Evolutionary conservation across 1,284 basidiomycete species (phyloP).

Genomic region (Fomitopsis palustris): DNA sequence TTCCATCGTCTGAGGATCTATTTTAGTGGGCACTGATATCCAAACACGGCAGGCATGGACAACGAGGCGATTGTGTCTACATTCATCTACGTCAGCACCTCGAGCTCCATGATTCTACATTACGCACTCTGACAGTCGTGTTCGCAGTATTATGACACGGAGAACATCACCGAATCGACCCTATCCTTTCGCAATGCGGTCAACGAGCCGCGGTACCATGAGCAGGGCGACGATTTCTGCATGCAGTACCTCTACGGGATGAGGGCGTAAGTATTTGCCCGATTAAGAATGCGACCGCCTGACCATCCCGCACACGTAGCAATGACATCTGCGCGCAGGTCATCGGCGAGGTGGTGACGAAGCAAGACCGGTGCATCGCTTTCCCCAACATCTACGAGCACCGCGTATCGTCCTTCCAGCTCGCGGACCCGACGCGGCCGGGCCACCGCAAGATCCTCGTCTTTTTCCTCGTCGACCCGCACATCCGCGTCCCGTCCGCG

Average conservation of each 20-base stretch:
- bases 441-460: constrained; percentile 32
- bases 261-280: background rate
- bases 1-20: too few relatives aligned
- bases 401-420: constrained; percentile 28
- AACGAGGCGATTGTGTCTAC: constrained; percentile 47
- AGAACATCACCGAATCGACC: constrained; percentile 15
- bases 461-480: constrained; percentile 32
- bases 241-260: constrained; percentile 2
- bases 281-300: too few relatives aligned
- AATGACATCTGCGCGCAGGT: constrained; percentile 10
- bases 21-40: background rate
- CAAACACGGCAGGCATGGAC: constrained; percentile 19
- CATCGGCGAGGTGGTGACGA: constrained; percentile 20
- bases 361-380: constrained; percentile 23
- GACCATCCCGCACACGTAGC: too few relatives aligned
- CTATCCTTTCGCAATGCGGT: constrained; percentile 10
- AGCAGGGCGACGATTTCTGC: constrained; percentile 4
- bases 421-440: constrained; percentile 25
- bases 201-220: background rate
- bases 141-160: constrained; percentile 11
- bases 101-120: too few relatives aligned
- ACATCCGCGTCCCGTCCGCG: constrained; percentile 13
- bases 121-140: background rate
- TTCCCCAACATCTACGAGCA: constrained; percentile 35
- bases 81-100: constrained; percentile 30